Percentiles rank a stretch among this genome's conserved stretches.
Evolutionary conservation across 2,329 filamentous ascomycete species (phyloP).

Genomic region (Madurella fahalii): DNA sequence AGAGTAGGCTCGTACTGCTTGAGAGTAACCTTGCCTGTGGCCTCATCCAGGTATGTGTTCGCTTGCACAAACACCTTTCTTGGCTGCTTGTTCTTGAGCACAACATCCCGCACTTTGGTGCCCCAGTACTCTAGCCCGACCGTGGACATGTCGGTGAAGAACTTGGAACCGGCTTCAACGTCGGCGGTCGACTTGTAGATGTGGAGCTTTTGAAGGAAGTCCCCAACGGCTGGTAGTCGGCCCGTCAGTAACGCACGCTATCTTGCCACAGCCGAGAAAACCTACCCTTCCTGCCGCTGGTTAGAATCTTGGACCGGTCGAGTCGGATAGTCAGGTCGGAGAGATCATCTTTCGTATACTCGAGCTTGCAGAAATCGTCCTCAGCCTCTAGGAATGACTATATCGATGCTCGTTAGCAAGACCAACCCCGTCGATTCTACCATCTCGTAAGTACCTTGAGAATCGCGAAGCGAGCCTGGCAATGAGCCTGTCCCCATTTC

Average conservation of each 20-base stretch:
- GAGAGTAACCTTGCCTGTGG: constrained; percentile 66
- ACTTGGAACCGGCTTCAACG: constrained; percentile 66
- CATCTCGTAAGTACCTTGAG: constrained; percentile 45
- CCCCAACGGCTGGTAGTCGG: constrained; percentile 60
- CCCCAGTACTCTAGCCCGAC: constrained; percentile 83
- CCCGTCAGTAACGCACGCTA: constrained; percentile 2
- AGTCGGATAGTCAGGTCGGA: constrained; percentile 78
- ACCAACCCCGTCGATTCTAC: background rate
- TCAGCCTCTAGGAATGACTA: constrained; percentile 78
- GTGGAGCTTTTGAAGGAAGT: constrained; percentile 86
- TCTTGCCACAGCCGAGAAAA: background rate
- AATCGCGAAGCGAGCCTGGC: constrained; percentile 87
- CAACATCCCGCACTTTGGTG: constrained; percentile 69
- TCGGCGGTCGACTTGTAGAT: constrained; percentile 91
- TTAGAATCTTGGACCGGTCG: constrained; percentile 82
- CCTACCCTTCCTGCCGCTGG: constrained; percentile 66
- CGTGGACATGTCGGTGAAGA: constrained; percentile 79
- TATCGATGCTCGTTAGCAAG: background rate
- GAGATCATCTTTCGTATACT: constrained; percentile 67
- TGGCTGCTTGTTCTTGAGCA: constrained; percentile 74
- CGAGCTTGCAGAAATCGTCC: constrained; percentile 80
- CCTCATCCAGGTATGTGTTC: constrained; percentile 71
- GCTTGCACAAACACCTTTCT: constrained; percentile 91
- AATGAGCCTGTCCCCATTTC: constrained; percentile 92
- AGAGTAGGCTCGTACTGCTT: constrained; percentile 82